These are phyloP conservation scores for Aspergillus sp. DNA, from an alignment of 2,329 filamentous ascomycete species.

Conservation along the genomic window DNA sequence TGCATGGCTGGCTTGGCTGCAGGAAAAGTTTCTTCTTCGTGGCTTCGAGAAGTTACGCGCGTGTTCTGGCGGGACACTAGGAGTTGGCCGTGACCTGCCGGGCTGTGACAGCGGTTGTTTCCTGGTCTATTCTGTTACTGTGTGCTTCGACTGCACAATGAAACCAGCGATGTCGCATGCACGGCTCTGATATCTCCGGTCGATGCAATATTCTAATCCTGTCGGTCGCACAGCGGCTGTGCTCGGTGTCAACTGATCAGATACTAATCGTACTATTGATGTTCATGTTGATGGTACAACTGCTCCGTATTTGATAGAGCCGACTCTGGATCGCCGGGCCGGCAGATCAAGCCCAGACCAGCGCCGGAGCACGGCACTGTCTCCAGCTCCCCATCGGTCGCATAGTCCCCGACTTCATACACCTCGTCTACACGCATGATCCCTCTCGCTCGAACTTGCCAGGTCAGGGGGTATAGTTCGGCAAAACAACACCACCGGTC, in stretches of 20 bases:
- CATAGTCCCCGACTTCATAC: not conserved
- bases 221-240: not conserved
- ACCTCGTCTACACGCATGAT: too few species aligned
- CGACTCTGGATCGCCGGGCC: slow-evolving; percentile 14
- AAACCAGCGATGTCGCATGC: too few species aligned
- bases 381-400: not conserved
- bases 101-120: too few species aligned
- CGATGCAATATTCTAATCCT: not conserved
- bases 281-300: too few species aligned
- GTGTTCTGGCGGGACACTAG: not conserved
- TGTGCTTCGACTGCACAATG: too few species aligned
- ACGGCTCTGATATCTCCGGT: too few species aligned
- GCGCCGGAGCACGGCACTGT: slow-evolving; percentile 6
- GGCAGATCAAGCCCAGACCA: slow-evolving; percentile 12
- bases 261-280: not conserved
- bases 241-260: not conserved
- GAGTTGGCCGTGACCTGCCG: too few species aligned
- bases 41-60: not conserved
- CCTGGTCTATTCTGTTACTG: too few species aligned
- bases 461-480: too few species aligned
- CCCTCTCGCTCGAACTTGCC: too few species aligned
- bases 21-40: slow-evolving; percentile 1
- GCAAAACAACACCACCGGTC: too few species aligned
- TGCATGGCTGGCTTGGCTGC: not conserved
- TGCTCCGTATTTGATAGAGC: not conserved